Conservation (phyloP, 202 grass and related monocot genomes). For the Zizania palustris region DNA sequence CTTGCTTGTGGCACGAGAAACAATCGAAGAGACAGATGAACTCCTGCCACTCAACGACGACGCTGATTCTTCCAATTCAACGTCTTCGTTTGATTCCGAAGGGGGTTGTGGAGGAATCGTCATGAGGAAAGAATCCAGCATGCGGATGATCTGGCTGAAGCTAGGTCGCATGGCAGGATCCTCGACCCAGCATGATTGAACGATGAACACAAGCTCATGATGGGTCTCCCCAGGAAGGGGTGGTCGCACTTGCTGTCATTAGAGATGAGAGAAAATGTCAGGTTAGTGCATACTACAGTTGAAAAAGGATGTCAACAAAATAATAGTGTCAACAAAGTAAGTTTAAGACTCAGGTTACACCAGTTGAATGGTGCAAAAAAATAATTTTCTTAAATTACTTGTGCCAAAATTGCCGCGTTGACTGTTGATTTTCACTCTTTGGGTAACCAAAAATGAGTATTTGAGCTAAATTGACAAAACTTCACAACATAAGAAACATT, state of each 20-base stretch:
- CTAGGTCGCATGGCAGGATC: conserved; percentile 79
- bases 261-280: conserved; percentile 13
- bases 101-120: conserved; percentile 49
- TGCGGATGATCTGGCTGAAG: conserved; percentile 93
- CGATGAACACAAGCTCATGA: conserved; percentile 77
- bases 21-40: conserved; percentile 64
- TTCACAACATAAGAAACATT: background rate
- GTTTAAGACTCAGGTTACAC: background rate
- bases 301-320: background rate
- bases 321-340: background rate
- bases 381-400: background rate
- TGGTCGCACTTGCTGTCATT: conserved; percentile 80
- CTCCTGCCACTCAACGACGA: conserved; percentile 57
- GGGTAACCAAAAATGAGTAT: conserved; percentile 22
- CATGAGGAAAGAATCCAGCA: conserved; percentile 84
- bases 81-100: conserved; percentile 38
- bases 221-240: conserved; percentile 68
- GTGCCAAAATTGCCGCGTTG: background rate
- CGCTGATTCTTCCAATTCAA: conserved; percentile 41
- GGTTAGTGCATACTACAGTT: conserved; percentile 24
- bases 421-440: background rate
- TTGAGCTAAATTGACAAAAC: background rate
- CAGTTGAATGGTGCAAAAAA: background rate
- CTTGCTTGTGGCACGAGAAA: conserved; percentile 80
- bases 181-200: conserved; percentile 95